Evolutionary conservation across 2,329 filamentous ascomycete genomes (phyloP).

Genomic region (Aspergillus calidoustus): DNA sequence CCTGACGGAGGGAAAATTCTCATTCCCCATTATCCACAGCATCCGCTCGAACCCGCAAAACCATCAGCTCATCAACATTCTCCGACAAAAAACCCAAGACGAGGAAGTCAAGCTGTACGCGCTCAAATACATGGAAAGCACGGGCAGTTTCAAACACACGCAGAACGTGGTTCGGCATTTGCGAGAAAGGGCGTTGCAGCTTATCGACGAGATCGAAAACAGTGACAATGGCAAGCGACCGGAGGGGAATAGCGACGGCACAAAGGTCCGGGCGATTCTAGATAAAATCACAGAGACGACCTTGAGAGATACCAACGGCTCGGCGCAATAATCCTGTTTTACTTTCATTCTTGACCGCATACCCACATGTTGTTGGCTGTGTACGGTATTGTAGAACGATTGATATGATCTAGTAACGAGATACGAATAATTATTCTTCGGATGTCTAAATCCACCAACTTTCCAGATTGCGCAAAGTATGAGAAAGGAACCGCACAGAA

Average conservation of each 20-base stretch:
- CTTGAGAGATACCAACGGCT: constrained; percentile 31
- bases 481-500: constrained; percentile 1
- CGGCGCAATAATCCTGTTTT: constrained; percentile 1
- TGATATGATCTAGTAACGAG: constrained; percentile 8
- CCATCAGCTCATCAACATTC: constrained; percentile 82
- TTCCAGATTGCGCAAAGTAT: background rate
- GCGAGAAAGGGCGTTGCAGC: constrained; percentile 64
- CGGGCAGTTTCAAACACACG: constrained; percentile 88
- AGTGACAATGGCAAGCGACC: constrained; percentile 25
- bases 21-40: constrained; percentile 91
- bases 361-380: background rate
- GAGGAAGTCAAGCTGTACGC: constrained; percentile 91
- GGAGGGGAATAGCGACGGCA: constrained; percentile 58
- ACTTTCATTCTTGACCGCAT: constrained; percentile 2
- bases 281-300: constrained; percentile 63
- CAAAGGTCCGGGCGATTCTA: constrained; percentile 68
- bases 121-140: constrained; percentile 85
- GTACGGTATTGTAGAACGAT: constrained; percentile 1
- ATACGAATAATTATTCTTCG: constrained; percentile 3
- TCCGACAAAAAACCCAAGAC: constrained; percentile 86
- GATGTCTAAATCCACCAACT: background rate
- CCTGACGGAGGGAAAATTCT: constrained; percentile 95
- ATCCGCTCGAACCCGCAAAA: constrained; percentile 68
- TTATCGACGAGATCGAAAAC: constrained; percentile 69
- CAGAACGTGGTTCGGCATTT: constrained; percentile 68